These are phyloP conservation scores for Chimonanthus praecox DNA, from an alignment of 164 flowering plant genomes.

Conservation along the genomic window DNA sequence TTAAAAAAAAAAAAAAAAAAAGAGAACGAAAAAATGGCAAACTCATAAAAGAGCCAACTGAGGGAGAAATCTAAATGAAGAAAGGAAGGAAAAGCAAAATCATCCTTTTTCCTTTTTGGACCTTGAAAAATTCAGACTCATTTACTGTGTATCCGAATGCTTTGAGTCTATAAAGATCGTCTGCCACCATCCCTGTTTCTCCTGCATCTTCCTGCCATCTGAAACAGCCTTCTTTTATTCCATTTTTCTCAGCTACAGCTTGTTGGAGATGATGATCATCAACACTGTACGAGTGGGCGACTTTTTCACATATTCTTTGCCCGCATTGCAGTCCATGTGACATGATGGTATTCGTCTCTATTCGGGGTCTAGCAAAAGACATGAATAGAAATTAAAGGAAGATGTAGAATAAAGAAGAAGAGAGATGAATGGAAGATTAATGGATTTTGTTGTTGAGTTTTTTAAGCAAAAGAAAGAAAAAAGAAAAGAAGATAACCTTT, in stretches of 20 bases:
- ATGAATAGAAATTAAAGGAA: background rate
- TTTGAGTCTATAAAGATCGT: conserved; percentile 26
- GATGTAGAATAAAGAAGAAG: background rate
- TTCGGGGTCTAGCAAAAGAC: conserved; percentile 28
- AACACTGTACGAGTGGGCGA: conserved; percentile 33
- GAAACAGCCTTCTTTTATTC: conserved; percentile 26
- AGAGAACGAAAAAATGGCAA: background rate
- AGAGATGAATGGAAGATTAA: background rate
- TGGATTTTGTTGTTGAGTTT: too few species aligned
- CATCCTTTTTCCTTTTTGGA: conserved; percentile 10
- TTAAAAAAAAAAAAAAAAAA: too few species aligned
- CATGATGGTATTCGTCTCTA: conserved; percentile 36
- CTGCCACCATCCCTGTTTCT: conserved; percentile 11
- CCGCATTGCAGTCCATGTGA: conserved; percentile 32
- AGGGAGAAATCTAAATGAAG: conserved; percentile 3
- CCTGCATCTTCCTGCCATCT: conserved; percentile 22
- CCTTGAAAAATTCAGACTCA: conserved; percentile 42
- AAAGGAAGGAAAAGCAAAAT: background rate
- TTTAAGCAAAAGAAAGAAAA: background rate
- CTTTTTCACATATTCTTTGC: conserved; percentile 41
- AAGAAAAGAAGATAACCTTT: conserved; percentile 29
- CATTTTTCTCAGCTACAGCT: conserved; percentile 15
- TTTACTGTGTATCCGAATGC: conserved; percentile 24
- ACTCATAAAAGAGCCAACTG: background rate
- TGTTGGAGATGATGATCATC: conserved; percentile 37